Evolutionary conservation across 208 protist genomes (phyloP), one percentile per base, ranked within the genome.

Genomic region (Trypanosoma conorhini): DNA sequence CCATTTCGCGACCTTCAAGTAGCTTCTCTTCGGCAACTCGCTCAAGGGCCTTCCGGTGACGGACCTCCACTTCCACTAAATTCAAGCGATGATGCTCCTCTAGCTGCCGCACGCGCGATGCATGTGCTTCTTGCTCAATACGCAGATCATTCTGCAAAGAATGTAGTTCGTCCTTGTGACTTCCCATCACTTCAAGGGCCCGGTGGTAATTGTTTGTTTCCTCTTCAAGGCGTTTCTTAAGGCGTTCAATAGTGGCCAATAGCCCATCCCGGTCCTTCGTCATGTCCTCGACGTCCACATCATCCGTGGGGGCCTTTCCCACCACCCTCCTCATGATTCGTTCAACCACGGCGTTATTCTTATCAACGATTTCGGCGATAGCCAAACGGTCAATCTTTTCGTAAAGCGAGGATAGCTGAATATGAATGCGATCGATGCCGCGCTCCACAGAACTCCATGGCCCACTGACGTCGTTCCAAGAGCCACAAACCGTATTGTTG

Each of bases 381-480:
- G 81, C 80, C 30, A 92, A 80, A 26, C 81, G 82, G 71, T 91
- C 83, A 30, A 94, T 54, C 48, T 89, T 88, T 31, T 94, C 82
- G 48, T 77, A 85, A 48, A 94, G 70, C 30, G 80, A 75, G 24
- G 74, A 59, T 33, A 93, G 67, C 54, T 90, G 82, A 59, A 70
- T 24, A 50, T 88, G 74, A 62, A 91, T 48, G 1, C 82, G 73
- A 28, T 87, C 74, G 28, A 89, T 50, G 30, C 76, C 50, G 31
- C 83, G 76, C 67, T 85, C 79, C 42, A 89, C 17, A 21, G 21
- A 19, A 24, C 10, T 46, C 42, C 54, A 56, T 3, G 40, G 60
- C 12, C 22, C 54, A 50, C 21, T 35, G 50, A 38, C 42, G 15
- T 55, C 57, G 19, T 46, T 56, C 31, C 62, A 1, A 72, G 19